Base-by-base conservation (phyloP, 2,329 filamentous ascomycete genomes). In the Fusarium pilosicola region DNA sequence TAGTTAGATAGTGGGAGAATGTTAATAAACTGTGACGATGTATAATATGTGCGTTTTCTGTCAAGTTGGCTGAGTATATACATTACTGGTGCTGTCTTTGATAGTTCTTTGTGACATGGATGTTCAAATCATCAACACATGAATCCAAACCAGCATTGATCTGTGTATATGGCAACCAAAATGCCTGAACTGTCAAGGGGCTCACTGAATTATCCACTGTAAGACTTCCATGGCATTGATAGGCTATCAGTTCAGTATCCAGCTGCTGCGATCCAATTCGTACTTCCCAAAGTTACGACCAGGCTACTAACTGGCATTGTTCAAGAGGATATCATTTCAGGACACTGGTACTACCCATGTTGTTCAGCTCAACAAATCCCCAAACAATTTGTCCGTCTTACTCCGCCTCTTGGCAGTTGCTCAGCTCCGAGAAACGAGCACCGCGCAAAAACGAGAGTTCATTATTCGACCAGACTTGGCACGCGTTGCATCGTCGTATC, bases 381-480 rank as follows among this genome's bases (percentile, higher is more conserved):
- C 44, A 17, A 48, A 34, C 17, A 36, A 57, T 52, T 42, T 10
- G 24, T 12, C 38, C 48, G 45, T 58, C 46, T 51, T 58, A 60
- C 52, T 58, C 18, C 28, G 32, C 44, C 46, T 44, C 65, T 24
- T 24, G 41, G 42, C 59, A 51, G 46, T 26, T 22, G 38, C 18
- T 22, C 14, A 65, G 39, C 17, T 57, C 49, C 28, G 49, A 61
- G 30, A 46, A 22, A n/a, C n/a, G 36, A 36, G 59, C 44, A 45
- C 62, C 63, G 54, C 65, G 28, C 26, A 49, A 52, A 46, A 60
- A 48, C 30, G n/a, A 41, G 45, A 26, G 54, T 68, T 69, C 68
- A 73, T 51, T 62, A 68, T 67, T 62, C 51, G 44, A 48, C 56
- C 22, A 45, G 46, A 49, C 56, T 49, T 73, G 72, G 68, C 64